phyloP scores from a whole-genome alignment of 176 grass and related monocot genomes.

The Oropetium thomaeum region DNA sequence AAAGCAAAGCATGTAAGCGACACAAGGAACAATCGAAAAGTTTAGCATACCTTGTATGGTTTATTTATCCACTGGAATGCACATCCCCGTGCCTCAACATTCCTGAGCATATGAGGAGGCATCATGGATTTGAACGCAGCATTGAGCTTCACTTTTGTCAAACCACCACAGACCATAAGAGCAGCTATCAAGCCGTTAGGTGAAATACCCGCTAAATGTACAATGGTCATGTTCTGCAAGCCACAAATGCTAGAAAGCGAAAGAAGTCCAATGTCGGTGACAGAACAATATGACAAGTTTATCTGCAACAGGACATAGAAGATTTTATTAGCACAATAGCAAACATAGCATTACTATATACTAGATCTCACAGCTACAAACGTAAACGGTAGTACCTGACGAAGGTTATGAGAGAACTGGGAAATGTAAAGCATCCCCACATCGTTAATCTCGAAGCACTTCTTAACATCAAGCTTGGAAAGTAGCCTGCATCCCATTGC shows the following conservation, averaged over 20 bases:
- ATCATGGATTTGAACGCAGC: slow-evolving; percentile 66
- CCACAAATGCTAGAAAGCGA: slow-evolving; percentile 76
- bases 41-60: slow-evolving; percentile 63
- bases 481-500: slow-evolving; percentile 58
- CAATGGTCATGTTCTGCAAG: slow-evolving; percentile 69
- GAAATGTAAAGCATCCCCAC: slow-evolving; percentile 68
- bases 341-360: not conserved
- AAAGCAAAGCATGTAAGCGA: not conserved
- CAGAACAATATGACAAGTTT: slow-evolving; percentile 83
- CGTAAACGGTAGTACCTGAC: slow-evolving; percentile 45
- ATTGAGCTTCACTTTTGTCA: slow-evolving; percentile 78
- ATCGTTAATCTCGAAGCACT: slow-evolving; percentile 72
- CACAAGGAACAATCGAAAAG: not conserved
- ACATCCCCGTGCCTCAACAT: slow-evolving; percentile 54
- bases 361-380: not conserved
- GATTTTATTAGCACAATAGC: slow-evolving; percentile 5
- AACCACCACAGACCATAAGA: slow-evolving; percentile 62
- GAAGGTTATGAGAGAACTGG: slow-evolving; percentile 56
- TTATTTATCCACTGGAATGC: slow-evolving; percentile 76
- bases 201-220: slow-evolving; percentile 65
- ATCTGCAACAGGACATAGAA: slow-evolving; percentile 44
- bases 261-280: slow-evolving; percentile 76
- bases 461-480: slow-evolving; percentile 77
- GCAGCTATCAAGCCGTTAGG: slow-evolving; percentile 62
- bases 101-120: slow-evolving; percentile 51